Evolutionary conservation across 306 rosid genomes (phyloP), one percentile per base, ranked within the genome.

Genomic region (Prosopis cineraria): DNA sequence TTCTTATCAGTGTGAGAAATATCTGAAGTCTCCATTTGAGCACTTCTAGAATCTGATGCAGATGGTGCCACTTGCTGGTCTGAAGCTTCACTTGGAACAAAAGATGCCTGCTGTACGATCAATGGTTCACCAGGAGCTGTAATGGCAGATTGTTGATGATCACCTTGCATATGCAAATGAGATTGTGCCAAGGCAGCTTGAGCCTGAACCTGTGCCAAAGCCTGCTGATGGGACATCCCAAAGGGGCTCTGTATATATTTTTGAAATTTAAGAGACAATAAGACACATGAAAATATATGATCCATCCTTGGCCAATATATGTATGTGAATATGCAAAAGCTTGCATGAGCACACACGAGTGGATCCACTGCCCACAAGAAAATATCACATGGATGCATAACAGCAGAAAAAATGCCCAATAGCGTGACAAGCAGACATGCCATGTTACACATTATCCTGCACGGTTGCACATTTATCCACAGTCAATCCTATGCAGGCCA

Each of bases 181-280:
- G 99, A 90, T 53, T 96, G 96, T 31, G 93, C 93, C 20, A 96
- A 62, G 83, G 85, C 98, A 78, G 97, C 97, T 83, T 92, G 98
- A 81, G 98, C 97, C 37, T 97, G 91, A 79, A 96, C 97, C 84
- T 96, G 99, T 65, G 99, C 99, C 83, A 96, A 82, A 48, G 98
- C 99, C 83, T 96, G 99, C 78, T 93, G 99, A 82, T 96, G 99
- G 33, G 99, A 96, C 85, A 96, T 93, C 78, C 99, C 99, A 83
- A 96, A 96, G 39, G 99, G 98, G 74, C 97, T 96, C 99, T 96
- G 90, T 85, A 81, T 70, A 81, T 78, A 82, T 66, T 43, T n/a
- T 60, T 39, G 52, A 79, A 50, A 52, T 75, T n/a, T 63, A 62
- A 86, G 60, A 81, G 30, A 58, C 41, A 76, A 52, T 79, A 75